phyloP scores from a whole-genome alignment of 202 grass and related monocot species.

The Panicum virgatum region DNA sequence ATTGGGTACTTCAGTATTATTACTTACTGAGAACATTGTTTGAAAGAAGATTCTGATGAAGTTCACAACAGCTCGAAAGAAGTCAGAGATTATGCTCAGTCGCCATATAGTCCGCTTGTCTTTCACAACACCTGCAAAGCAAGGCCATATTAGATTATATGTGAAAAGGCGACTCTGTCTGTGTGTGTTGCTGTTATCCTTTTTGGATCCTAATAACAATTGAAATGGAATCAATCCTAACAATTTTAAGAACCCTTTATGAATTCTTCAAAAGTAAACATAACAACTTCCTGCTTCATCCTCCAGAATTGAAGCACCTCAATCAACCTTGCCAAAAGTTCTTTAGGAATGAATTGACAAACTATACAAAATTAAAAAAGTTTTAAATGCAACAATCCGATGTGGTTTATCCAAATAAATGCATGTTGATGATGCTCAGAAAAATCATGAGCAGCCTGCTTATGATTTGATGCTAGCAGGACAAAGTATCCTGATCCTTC shows the following conservation, averaged over 20 bases:
- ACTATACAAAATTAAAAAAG: not conserved
- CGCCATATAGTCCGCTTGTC: conserved; percentile 83
- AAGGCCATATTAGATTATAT: conserved; percentile 9
- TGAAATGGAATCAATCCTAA: not conserved
- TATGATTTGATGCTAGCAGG: not conserved
- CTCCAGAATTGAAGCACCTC: not conserved
- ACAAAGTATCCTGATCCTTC: not conserved
- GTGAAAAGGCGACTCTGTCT: not conserved
- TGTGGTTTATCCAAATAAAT: not conserved
- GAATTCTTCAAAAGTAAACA: not conserved
- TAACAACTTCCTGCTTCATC: not conserved
- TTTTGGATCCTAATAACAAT: too few relatives aligned
- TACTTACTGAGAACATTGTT: conserved; percentile 92
- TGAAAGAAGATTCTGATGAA: conserved; percentile 72
- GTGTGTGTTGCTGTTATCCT: too few relatives aligned
- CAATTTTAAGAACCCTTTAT: not conserved
- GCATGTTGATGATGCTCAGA: not conserved
- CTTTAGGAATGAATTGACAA: too few relatives aligned
- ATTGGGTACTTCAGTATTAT: not conserved
- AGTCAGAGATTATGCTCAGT: conserved; percentile 90
- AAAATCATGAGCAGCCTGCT: not conserved
- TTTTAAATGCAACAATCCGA: not conserved
- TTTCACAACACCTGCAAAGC: conserved; percentile 85
- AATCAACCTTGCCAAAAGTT: conserved; percentile 2
- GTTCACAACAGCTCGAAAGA: conserved; percentile 74